Base-by-base conservation (phyloP, 148 eudicot genomes). In the Rhododendron vialii region DNA sequence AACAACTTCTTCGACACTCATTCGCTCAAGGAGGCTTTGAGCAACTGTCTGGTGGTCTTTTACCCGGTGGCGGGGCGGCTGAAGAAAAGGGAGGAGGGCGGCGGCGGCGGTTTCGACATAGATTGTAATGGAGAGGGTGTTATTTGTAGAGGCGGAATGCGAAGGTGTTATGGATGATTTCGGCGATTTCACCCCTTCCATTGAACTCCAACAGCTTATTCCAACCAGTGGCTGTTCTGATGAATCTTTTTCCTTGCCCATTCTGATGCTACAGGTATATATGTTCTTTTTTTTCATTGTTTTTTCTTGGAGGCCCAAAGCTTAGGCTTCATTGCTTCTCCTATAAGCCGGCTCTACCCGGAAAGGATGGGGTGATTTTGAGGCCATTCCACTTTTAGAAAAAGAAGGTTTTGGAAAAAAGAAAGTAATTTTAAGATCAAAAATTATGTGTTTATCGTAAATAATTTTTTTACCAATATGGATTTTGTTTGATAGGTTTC, bases 1-100 rank as follows among this genome's bases (percentile, higher is more conserved):
- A 2, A 48, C 0, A 86, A 65, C 24, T 86, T 86, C 77, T 86
- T 86, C 11, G 87, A 86, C 2, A 8, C 80, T 5, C 20, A 9
- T 3, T 30, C 35, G 11, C 78, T 86, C 30, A 82, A 82, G 41
- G 65, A 86, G 30, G 41, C 87, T 13, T 33, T 86, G 33, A 74
- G 84, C 79, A 38, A 48, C 1, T 82, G 51, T 24, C 87, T 86
- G 2, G 84, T 81, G 10, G 15, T 67, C 3, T 86, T 86, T 20
- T 86, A 59, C n/a, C 87, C 87, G 8, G 53, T 86, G 84, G 87
- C 87, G 0, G 87, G 87, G 1, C 84, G 87, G 30, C 26, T 86
- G 3, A 28, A 33, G 18, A 80, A 1, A 4, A 63, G 71, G 71
- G 71, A 74, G 57, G 79, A 51, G 2, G 80, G 13, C 17, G 87